phyloP scores from a whole-genome alignment of 352 stramenopile species.

The Pythium sukuiense region DNA sequence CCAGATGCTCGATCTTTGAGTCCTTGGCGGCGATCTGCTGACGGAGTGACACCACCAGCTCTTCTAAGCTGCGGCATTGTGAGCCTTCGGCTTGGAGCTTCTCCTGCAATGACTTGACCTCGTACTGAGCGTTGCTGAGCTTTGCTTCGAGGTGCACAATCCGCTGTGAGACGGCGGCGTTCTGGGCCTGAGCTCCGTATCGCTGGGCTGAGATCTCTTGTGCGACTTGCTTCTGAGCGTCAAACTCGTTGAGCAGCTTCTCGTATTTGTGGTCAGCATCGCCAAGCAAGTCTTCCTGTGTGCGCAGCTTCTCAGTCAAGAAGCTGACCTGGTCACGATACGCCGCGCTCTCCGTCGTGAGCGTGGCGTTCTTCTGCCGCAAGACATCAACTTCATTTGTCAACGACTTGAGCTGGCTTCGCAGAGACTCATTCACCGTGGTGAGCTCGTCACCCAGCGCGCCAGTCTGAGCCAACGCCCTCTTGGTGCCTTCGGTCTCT shows the following conservation, averaged over 20 bases:
- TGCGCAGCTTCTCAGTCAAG: slow-evolving; percentile 70
- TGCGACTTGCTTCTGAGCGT: slow-evolving; percentile 65
- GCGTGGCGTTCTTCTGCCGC: slow-evolving; percentile 53
- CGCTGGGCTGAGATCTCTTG: slow-evolving; percentile 80
- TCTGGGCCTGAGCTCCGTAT: slow-evolving; percentile 74
- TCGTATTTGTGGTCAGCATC: slow-evolving; percentile 32
- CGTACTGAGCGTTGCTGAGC: slow-evolving; percentile 66
- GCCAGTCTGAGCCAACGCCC: slow-evolving; percentile 52
- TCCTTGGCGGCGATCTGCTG: slow-evolving; percentile 70
- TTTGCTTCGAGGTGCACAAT: slow-evolving; percentile 81
- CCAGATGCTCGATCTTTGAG: slow-evolving; percentile 52
- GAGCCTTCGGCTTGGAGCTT: slow-evolving; percentile 56
- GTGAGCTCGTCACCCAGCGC: slow-evolving; percentile 58
- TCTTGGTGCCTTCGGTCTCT: slow-evolving; percentile 71
- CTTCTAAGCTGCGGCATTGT: slow-evolving; percentile 61
- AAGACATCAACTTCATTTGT: slow-evolving; percentile 59
- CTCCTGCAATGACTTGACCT: slow-evolving; percentile 58
- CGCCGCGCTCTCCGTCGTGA: slow-evolving; percentile 52
- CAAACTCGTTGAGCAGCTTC: slow-evolving; percentile 38
- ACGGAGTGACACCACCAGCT: slow-evolving; percentile 58
- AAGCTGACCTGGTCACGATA: slow-evolving; percentile 84
- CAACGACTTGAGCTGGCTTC: slow-evolving; percentile 52
- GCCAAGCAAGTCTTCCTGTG: slow-evolving; percentile 42
- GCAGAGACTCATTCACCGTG: slow-evolving; percentile 65
- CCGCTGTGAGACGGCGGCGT: slow-evolving; percentile 67